A percentile compares a stretch with the other conserved stretches of the same genome.
phyloP scores from a whole-genome alignment of 768 basidiomycete species.

The Cyathus striatus region DNA sequence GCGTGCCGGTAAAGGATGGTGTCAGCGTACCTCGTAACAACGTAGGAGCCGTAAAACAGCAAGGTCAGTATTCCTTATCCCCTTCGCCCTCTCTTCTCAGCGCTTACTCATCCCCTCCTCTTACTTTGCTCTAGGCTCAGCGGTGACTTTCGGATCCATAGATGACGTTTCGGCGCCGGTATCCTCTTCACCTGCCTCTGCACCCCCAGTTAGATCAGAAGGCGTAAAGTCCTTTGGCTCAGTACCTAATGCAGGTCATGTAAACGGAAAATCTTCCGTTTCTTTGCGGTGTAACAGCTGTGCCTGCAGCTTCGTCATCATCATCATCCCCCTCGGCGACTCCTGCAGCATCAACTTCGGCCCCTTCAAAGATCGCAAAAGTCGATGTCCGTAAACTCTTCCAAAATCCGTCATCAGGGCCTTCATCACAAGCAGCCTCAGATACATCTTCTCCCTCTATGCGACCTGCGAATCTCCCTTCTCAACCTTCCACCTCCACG shows the following conservation, averaged over 20 bases:
- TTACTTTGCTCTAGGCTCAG: conserved; percentile 54
- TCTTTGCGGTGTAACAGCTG: conserved; percentile 31
- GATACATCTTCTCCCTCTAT: conserved; percentile 55
- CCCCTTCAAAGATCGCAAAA: conserved; percentile 35
- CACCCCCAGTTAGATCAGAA: conserved; percentile 62
- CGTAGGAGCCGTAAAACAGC: conserved; percentile 56
- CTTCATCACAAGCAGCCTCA: conserved; percentile 45
- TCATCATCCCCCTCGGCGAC: conserved; percentile 29
- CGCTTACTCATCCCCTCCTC: conserved; percentile 7
- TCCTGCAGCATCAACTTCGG: conserved; percentile 25
- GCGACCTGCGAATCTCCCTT: conserved; percentile 48
- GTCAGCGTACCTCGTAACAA: conserved; percentile 67
- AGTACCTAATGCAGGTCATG: conserved; percentile 62
- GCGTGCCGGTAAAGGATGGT: conserved; percentile 73
- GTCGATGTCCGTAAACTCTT: conserved; percentile 60
- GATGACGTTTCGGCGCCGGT: conserved; percentile 74
- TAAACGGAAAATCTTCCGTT: conserved; percentile 59
- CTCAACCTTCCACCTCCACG: conserved; percentile 33
- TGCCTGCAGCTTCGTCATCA: conserved; percentile 24
- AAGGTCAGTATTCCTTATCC: conserved; percentile 40
- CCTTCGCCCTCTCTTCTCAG: conserved; percentile 5
- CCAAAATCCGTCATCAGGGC: conserved; percentile 48
- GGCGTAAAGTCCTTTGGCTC: conserved; percentile 81
- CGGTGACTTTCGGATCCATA: conserved; percentile 88
- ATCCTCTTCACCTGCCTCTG: conserved; percentile 76